These are phyloP conservation scores for Pichia cactophila DNA, from an alignment of 1,139 yeast species.

Conservation along the genomic window DNA sequence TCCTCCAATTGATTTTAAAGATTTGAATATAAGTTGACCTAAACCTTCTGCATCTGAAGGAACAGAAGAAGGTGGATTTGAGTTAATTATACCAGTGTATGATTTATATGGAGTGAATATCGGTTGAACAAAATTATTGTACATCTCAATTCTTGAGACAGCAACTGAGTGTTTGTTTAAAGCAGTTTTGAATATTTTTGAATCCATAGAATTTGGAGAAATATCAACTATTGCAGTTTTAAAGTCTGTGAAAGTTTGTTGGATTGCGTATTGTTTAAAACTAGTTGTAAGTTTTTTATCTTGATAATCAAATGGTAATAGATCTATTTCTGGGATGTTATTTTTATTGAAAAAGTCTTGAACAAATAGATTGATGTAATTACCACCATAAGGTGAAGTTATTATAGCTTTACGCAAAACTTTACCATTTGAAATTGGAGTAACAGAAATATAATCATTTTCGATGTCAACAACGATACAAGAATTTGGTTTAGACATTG, in stretches of 20 bases:
- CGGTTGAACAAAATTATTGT: slow-evolving; percentile 40
- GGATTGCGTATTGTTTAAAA: slow-evolving; percentile 38
- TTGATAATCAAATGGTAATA: slow-evolving; percentile 26
- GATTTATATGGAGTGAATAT: slow-evolving; percentile 47
- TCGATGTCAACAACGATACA: slow-evolving; percentile 69
- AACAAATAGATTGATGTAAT: slow-evolving; percentile 52
- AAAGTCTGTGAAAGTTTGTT: slow-evolving; percentile 42
- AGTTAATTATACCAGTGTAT: slow-evolving; percentile 24
- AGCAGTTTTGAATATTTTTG: slow-evolving; percentile 42
- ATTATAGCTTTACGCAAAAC: slow-evolving; percentile 53
- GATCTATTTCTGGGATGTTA: slow-evolving; percentile 24
- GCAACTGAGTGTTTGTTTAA: slow-evolving; percentile 35
- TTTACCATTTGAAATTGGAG: slow-evolving; percentile 67
- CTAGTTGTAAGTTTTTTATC: slow-evolving; percentile 33
- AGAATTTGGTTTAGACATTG: slow-evolving; percentile 54
- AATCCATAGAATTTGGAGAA: slow-evolving; percentile 27
- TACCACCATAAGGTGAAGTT: slow-evolving; percentile 63
- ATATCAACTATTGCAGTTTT: slow-evolving; percentile 34
- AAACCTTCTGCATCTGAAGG: slow-evolving; percentile 36
- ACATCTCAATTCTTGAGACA: slow-evolving; percentile 33
- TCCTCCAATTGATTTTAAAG: slow-evolving; percentile 37
- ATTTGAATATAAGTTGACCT: slow-evolving; percentile 37
- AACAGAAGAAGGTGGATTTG: slow-evolving; percentile 15
- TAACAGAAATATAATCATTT: slow-evolving; percentile 50
- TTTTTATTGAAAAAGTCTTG: slow-evolving; percentile 31